Percentiles rank a stretch among this genome's conserved stretches.
Evolutionary conservation across 2,329 filamentous ascomycete species (phyloP).

Genomic region (Botrytis porri): DNA sequence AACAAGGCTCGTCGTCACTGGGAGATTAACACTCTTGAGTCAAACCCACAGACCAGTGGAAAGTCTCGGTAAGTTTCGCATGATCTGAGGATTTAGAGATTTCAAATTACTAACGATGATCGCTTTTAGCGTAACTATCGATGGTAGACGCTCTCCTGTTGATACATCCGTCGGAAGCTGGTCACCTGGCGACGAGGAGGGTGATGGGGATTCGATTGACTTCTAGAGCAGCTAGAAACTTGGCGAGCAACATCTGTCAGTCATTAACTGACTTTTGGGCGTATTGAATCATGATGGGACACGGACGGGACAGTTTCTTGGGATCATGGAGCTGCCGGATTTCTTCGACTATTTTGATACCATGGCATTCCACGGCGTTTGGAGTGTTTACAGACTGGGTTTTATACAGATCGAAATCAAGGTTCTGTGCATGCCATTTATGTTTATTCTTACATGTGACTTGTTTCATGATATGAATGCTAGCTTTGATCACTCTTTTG

Average conservation of each 20-base stretch:
- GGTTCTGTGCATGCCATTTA: neutral
- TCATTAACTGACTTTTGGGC: too few relatives aligned
- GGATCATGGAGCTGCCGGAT: neutral
- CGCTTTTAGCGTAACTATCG: neutral
- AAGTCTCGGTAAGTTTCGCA: neutral
- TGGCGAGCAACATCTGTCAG: neutral
- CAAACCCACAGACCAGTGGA: neutral
- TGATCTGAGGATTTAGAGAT: accelerated
- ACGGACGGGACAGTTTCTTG: neutral
- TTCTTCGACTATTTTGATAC: neutral
- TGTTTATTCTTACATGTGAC: too few relatives aligned
- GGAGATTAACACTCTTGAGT: neutral
- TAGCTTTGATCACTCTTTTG: neutral
- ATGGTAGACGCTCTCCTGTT: neutral
- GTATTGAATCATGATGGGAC: neutral
- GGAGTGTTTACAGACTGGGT: accelerated
- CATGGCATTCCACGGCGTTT: neutral
- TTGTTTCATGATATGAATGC: neutral
- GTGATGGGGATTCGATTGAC: neutral
- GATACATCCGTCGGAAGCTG: neutral
- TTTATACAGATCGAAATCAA: neutral
- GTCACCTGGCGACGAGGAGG: neutral
- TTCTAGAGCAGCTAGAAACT: accelerated
- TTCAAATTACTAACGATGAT: neutral
- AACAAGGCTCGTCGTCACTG: neutral